Conservation (phyloP, 2,329 filamentous ascomycete genomes). For the Alternaria brassicae region DNA sequence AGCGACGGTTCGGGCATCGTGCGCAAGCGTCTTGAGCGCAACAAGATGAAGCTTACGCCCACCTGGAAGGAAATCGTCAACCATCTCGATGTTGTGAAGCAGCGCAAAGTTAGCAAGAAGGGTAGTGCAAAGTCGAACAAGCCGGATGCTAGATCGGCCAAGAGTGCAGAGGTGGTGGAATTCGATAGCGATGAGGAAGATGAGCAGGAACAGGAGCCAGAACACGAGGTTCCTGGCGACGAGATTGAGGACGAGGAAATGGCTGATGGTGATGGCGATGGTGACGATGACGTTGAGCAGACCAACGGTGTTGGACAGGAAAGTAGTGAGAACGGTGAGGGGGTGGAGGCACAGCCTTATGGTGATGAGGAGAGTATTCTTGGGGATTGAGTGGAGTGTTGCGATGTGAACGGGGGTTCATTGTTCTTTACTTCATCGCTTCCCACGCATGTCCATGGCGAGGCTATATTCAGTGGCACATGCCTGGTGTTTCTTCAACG, state of each 20-base stretch:
- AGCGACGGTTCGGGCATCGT: conserved; percentile 59
- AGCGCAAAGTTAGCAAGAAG: conserved; percentile 47
- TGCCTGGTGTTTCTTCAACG: not conserved
- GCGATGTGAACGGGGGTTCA: conserved; percentile 2
- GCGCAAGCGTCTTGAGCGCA: conserved; percentile 75
- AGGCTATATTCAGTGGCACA: not conserved
- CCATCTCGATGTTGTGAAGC: conserved; percentile 71
- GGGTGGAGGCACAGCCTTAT: conserved; percentile 34
- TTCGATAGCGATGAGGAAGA: conserved; percentile 46
- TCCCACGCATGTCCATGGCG: not conserved
- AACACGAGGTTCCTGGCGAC: conserved; percentile 34
- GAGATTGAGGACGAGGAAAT: conserved; percentile 51
- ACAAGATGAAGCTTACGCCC: conserved; percentile 78
- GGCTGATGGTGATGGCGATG: conserved; percentile 39
- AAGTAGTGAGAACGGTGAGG: conserved; percentile 34
- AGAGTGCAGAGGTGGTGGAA: conserved; percentile 49
- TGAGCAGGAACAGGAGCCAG: conserved; percentile 30
- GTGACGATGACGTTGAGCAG: conserved; percentile 44
- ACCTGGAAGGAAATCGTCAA: conserved; percentile 87
- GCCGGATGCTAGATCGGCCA: conserved; percentile 50
- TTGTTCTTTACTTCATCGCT: not conserved
- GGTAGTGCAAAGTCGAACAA: conserved; percentile 42
- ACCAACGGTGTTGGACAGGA: conserved; percentile 51
- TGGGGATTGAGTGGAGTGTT: conserved; percentile 42
- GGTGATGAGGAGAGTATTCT: conserved; percentile 54